Conservation (phyloP, 305 asterid genomes). For the Euphrasia arctica region DNA sequence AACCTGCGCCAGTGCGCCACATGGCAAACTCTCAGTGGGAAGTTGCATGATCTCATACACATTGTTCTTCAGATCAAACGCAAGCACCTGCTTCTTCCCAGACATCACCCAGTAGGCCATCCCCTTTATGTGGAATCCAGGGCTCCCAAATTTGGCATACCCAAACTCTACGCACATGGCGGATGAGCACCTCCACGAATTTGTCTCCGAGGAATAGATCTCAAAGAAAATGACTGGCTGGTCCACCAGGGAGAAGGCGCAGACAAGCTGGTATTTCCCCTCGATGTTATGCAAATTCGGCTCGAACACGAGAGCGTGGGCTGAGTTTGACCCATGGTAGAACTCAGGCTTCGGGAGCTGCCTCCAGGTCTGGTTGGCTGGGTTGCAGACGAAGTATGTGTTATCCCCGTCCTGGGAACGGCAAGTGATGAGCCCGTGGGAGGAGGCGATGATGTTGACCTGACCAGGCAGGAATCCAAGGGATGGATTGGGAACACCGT, state of each 20-base stretch:
- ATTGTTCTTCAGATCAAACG: slow-evolving; percentile 30
- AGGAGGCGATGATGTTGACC: slow-evolving; percentile 30
- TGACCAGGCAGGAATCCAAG: slow-evolving; percentile 28
- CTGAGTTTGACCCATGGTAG: slow-evolving; percentile 35
- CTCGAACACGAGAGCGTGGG: slow-evolving; percentile 44
- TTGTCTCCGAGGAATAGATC: slow-evolving; percentile 37
- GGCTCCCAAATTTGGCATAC: slow-evolving; percentile 12
- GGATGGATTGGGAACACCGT: slow-evolving; percentile 36
- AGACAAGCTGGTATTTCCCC: slow-evolving; percentile 31
- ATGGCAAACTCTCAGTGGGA: slow-evolving; percentile 18
- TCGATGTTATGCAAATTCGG: slow-evolving; percentile 32
- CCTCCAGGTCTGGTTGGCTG: slow-evolving; percentile 33
- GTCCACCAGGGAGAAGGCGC: slow-evolving; percentile 32
- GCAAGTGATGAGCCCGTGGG: slow-evolving; percentile 44
- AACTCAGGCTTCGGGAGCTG: slow-evolving; percentile 31
- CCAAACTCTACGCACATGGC: slow-evolving; percentile 27
- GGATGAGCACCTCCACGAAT: slow-evolving; percentile 29
- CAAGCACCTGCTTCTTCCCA: slow-evolving; percentile 28
- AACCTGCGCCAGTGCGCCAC: slow-evolving; percentile 31
- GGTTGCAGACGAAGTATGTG: slow-evolving; percentile 40
- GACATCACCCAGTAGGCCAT: slow-evolving; percentile 36
- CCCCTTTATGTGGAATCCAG: slow-evolving; percentile 36
- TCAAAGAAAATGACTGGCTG: slow-evolving; percentile 31
- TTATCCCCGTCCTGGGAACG: slow-evolving; percentile 10
- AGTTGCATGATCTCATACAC: slow-evolving; percentile 25